Percentiles rank a stretch among this genome's conserved stretches.
Conservation (phyloP, 495 filamentous ascomycete genomes). For the Aspergillus haitiensis region DNA sequence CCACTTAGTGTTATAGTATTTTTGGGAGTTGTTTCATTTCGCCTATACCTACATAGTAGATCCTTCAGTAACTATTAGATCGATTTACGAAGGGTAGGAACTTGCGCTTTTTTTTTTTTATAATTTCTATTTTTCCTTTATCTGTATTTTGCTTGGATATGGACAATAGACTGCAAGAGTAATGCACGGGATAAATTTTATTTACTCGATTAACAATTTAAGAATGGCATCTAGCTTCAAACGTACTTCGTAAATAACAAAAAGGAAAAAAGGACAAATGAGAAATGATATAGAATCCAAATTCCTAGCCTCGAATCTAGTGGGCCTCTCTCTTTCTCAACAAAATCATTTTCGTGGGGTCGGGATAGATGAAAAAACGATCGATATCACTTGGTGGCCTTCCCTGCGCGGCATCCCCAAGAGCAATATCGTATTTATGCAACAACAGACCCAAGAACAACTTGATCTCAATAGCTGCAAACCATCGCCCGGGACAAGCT, state of each 20-base stretch:
- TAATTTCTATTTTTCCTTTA: too few species aligned
- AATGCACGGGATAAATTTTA: too few species aligned
- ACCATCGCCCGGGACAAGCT: background rate
- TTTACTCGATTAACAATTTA: too few species aligned
- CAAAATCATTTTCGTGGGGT: background rate
- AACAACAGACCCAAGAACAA: background rate
- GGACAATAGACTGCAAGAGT: too few species aligned
- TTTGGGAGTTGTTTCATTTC: too few species aligned
- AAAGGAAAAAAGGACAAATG: background rate
- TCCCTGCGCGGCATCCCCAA: background rate
- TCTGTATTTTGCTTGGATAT: too few species aligned
- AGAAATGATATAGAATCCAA: background rate
- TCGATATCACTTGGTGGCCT: background rate
- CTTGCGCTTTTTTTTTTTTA: too few species aligned
- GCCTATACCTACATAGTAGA: too few species aligned
- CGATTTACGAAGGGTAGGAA: too few species aligned
- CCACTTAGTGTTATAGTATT: too few species aligned
- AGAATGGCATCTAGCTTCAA: too few species aligned
- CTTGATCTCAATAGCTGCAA: background rate
- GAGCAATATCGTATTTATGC: background rate
- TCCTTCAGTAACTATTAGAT: too few species aligned
- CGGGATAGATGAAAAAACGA: background rate
- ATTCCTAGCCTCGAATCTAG: background rate
- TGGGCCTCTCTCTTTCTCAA: background rate
- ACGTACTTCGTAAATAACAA: background rate